These are phyloP conservation scores for Calonectria pseudoturangicola DNA, from an alignment of 2,329 filamentous ascomycete genomes.

Conservation along the genomic window DNA sequence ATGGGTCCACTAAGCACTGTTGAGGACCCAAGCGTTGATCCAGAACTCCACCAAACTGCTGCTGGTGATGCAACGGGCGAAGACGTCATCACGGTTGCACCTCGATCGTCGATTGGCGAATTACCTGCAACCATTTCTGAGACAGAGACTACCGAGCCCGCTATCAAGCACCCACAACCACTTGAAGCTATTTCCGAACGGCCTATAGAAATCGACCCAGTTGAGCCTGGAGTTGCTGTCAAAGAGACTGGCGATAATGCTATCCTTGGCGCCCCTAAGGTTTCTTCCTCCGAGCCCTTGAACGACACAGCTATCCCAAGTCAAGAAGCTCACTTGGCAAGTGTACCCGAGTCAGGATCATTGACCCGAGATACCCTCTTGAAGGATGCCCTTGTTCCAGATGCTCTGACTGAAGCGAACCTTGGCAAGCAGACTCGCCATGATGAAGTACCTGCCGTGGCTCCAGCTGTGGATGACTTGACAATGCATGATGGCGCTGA, in stretches of 20 bases:
- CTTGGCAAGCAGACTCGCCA: slow-evolving; percentile 4
- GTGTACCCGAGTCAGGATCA: not conserved
- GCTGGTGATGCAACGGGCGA: not conserved
- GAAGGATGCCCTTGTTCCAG: not conserved
- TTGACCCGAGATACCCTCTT: not conserved
- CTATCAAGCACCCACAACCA: not conserved
- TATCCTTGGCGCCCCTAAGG: not conserved
- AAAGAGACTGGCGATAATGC: not conserved
- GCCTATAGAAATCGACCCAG: not conserved
- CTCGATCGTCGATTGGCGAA: not conserved
- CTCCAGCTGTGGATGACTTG: slow-evolving; percentile 18
- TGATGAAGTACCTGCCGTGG: not conserved
- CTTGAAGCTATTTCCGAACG: not conserved
- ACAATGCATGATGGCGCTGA: slow-evolving; percentile 38
- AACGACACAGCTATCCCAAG: not conserved
- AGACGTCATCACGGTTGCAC: slow-evolving; percentile 28
- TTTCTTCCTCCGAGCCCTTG: not conserved
- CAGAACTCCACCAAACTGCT: slow-evolving; percentile 14
- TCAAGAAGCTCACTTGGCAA: slow-evolving; percentile 2
- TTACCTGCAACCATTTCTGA: not conserved
- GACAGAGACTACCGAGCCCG: not conserved
- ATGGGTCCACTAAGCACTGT: slow-evolving; percentile 11
- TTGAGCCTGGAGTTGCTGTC: not conserved
- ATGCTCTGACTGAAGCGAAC: slow-evolving; percentile 13
- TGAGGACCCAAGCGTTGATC: slow-evolving; percentile 8